Percentiles rank a stretch among this genome's conserved stretches.
Conservation (phyloP, 2,329 filamentous ascomycete species). For the Fusarium sp. region DNA sequence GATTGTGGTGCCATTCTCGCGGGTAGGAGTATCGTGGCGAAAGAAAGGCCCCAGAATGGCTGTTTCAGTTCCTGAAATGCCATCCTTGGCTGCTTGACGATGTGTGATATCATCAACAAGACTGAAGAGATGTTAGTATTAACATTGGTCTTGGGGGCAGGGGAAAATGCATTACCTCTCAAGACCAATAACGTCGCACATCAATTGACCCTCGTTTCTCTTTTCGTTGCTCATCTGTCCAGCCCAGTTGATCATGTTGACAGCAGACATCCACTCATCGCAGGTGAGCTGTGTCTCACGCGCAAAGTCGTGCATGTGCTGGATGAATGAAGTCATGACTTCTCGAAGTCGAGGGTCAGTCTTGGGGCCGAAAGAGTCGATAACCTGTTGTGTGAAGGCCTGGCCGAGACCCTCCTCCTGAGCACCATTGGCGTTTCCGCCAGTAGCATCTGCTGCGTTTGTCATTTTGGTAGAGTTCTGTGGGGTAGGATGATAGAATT, state of each 20-base stretch:
- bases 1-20: constrained; percentile 77
- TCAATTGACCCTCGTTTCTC: constrained; percentile 78
- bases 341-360: constrained; percentile 74
- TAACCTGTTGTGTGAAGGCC: constrained; percentile 77
- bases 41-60: constrained; percentile 90
- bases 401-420: constrained; percentile 48
- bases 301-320: constrained; percentile 83
- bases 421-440: constrained; percentile 53
- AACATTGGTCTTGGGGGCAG: background rate
- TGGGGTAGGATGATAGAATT: background rate
- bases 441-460: constrained; percentile 54
- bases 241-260: constrained; percentile 67
- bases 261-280: constrained; percentile 82
- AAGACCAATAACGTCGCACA: constrained; percentile 79
- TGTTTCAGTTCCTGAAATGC: constrained; percentile 71
- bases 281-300: constrained; percentile 82
- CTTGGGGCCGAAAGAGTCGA: constrained; percentile 79
- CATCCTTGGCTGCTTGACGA: constrained; percentile 60
- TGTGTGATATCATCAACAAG: constrained; percentile 86
- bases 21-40: constrained; percentile 75
- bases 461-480: constrained; percentile 45
- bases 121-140: constrained; percentile 40
- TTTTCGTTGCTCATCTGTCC: constrained; percentile 76
- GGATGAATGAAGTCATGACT: constrained; percentile 75
- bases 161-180: constrained; percentile 63